These are phyloP conservation scores for Helichrysum umbraculigerum DNA, from an alignment of 129 eudicot species.

Conservation along the genomic window DNA sequence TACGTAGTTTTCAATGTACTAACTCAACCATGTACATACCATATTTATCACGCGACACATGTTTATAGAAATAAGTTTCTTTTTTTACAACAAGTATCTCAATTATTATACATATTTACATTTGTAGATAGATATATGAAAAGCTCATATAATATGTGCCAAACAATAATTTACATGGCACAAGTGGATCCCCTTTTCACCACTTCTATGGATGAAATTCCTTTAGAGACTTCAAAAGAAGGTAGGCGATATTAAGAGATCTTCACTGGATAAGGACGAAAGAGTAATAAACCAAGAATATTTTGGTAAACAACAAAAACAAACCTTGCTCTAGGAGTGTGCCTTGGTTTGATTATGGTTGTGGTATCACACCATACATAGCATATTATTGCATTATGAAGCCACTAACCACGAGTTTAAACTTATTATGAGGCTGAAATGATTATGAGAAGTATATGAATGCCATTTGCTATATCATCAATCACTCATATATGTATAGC, in stretches of 20 bases:
- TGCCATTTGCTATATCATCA: conserved; percentile 1
- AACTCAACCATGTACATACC: not conserved
- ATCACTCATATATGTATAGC: not conserved
- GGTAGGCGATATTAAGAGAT: not conserved
- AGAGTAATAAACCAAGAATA: not conserved
- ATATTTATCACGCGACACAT: not conserved
- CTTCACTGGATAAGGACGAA: not conserved
- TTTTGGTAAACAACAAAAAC: not conserved
- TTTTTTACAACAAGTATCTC: not conserved
- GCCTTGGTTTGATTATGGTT: too few relatives aligned
- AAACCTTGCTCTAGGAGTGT: too few relatives aligned
- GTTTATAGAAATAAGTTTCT: not conserved
- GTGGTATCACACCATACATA: too few relatives aligned
- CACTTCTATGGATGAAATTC: too few relatives aligned
- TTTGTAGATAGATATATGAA: too few relatives aligned
- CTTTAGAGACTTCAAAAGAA: not conserved
- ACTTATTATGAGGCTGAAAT: not conserved
- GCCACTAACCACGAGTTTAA: not conserved
- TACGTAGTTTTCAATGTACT: not conserved
- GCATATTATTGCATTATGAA: not conserved
- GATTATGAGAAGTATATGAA: not conserved
- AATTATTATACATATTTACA: not conserved
- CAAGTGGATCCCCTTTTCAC: too few relatives aligned
- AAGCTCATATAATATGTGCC: too few relatives aligned
- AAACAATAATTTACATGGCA: too few relatives aligned